Percentiles rank a stretch among this genome's conserved stretches.
Conservation (phyloP, 495 filamentous ascomycete species). For the Penicillium pulvis region DNA sequence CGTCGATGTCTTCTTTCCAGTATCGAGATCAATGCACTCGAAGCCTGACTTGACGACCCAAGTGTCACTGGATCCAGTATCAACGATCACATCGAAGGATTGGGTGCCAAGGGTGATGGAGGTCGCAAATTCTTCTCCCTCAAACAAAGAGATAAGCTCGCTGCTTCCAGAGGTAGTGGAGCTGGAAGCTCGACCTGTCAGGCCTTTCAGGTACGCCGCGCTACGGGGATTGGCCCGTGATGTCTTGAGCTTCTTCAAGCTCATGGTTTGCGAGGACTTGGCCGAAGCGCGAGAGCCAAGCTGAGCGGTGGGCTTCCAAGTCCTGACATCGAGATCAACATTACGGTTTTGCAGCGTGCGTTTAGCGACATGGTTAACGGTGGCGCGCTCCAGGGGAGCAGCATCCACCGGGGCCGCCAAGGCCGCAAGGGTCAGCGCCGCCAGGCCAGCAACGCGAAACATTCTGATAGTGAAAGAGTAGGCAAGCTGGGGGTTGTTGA, state of each 20-base stretch:
- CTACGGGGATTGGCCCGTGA: slow-evolving; percentile 7
- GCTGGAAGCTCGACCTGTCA: background rate
- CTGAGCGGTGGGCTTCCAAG: slow-evolving; percentile 6
- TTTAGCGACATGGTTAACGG: slow-evolving; percentile 1
- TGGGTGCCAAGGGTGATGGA: slow-evolving; percentile 13
- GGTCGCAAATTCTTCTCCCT: slow-evolving; percentile 14
- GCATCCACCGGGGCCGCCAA: background rate
- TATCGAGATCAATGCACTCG: slow-evolving; percentile 43
- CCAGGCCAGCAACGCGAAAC: background rate
- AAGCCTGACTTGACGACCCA: slow-evolving; percentile 56
- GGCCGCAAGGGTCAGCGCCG: slow-evolving; percentile 7
- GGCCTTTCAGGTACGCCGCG: slow-evolving; percentile 5
- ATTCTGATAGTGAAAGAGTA: background rate
- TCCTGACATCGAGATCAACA: slow-evolving; percentile 4
- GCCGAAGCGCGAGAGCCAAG: background rate
- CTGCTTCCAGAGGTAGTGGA: slow-evolving; percentile 1
- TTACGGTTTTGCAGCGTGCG: slow-evolving; percentile 3
- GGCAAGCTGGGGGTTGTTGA: background rate
- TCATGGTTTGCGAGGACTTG: slow-evolving; percentile 1
- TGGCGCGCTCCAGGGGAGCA: background rate
- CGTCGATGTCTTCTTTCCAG: slow-evolving; percentile 21
- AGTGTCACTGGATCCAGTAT: slow-evolving; percentile 63
- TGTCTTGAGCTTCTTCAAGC: slow-evolving; percentile 5
- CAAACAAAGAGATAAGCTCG: background rate
- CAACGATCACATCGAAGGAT: slow-evolving; percentile 53